Evolutionary conservation across 2,329 filamentous ascomycete species (phyloP).

Genomic region (Pseudogymnoascus sp.): DNA sequence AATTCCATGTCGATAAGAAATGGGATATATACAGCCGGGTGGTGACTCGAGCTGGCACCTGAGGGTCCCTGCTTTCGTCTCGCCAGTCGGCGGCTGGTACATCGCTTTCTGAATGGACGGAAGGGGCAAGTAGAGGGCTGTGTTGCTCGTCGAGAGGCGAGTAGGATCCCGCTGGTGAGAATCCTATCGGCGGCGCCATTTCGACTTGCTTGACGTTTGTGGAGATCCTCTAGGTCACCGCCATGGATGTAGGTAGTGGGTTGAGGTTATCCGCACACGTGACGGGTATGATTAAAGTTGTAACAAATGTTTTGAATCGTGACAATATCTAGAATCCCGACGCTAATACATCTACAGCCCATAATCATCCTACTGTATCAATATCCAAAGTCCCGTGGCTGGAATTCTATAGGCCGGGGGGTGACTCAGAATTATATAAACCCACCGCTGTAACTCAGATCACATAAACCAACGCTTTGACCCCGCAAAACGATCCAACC

Average conservation of each 20-base stretch:
- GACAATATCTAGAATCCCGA: neutral
- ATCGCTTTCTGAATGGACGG: neutral
- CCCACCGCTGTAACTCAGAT: no score
- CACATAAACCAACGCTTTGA: no score
- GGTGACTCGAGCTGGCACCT: neutral
- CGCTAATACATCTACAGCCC: no score
- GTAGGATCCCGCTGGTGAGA: neutral
- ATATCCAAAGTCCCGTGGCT: no score
- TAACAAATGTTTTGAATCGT: neutral
- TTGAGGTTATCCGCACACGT: neutral
- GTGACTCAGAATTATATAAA: no score
- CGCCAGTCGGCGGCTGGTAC: neutral
- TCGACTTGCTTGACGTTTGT: neutral
- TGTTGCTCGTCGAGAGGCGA: neutral
- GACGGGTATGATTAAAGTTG: neutral
- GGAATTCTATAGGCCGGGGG: no score
- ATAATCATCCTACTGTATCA: no score
- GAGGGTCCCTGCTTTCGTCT: neutral
- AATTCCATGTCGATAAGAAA: constrained; percentile 57
- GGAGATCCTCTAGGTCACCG: neutral
- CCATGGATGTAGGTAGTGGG: neutral
- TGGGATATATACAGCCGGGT: constrained; percentile 49
- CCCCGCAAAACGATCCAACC: no score
- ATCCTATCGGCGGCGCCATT: neutral
- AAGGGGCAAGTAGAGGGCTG: neutral